Evolutionary conservation across 192 early-diverging fungal species (phyloP).

Genomic region (Gonapodya prolifera): DNA sequence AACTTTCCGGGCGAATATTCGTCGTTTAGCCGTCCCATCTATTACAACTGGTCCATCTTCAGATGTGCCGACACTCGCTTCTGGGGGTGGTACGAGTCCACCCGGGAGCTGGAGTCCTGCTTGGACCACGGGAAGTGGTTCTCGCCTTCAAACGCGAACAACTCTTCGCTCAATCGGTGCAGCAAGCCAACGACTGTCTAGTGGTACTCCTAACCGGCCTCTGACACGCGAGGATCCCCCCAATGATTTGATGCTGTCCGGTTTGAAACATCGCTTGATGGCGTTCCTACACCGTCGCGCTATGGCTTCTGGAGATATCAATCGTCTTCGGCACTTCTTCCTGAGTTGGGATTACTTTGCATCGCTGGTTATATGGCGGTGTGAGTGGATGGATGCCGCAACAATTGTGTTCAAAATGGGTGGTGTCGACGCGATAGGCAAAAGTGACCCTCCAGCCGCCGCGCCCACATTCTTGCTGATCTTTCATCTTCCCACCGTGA

Average conservation of each 20-base stretch:
- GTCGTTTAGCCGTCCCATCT: neutral
- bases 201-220: neutral
- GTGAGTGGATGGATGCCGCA: slow-evolving; percentile 47
- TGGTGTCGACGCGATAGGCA: neutral
- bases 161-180: neutral
- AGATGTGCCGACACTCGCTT: neutral
- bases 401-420: slow-evolving; percentile 59
- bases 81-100: neutral
- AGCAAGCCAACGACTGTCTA: neutral
- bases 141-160: neutral
- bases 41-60: neutral
- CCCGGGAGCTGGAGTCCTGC: neutral
- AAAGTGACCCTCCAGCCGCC: slow-evolving; percentile 9
- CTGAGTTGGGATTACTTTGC: slow-evolving; percentile 44
- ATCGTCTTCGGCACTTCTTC: slow-evolving; percentile 45
- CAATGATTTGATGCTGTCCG: slow-evolving; percentile 22
- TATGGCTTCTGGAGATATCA: slow-evolving; percentile 22
- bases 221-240: neutral
- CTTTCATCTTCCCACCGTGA: slow-evolving; percentile 37
- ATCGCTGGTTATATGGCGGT: slow-evolving; percentile 50
- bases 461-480: slow-evolving; percentile 54
- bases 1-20: neutral
- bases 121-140: neutral
- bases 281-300: slow-evolving; percentile 48
- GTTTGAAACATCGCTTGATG: slow-evolving; percentile 58